Evolutionary conservation across 2,329 filamentous ascomycete species (phyloP).

Genomic region (Seiridium unicorne): DNA sequence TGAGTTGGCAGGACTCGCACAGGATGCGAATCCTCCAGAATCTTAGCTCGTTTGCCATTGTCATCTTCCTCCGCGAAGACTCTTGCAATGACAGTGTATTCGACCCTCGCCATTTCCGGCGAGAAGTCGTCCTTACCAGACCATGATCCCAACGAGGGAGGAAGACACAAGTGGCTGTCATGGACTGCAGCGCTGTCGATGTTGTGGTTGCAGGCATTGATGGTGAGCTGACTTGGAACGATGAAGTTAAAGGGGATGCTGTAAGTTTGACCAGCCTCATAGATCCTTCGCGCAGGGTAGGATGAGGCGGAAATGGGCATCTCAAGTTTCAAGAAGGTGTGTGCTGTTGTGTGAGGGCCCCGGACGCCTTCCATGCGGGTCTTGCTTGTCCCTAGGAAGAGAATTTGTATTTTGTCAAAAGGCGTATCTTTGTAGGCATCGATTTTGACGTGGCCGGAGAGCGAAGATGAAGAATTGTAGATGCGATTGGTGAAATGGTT

Average conservation of each 20-base stretch:
- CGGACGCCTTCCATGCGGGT: conserved; percentile 52
- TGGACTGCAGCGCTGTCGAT: conserved; percentile 42
- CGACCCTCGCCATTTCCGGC: conserved; percentile 52
- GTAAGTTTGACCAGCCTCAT: conserved; percentile 47
- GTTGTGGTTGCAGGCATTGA: conserved; percentile 53
- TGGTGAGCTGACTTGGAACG: conserved; percentile 55
- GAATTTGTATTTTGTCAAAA: conserved; percentile 52
- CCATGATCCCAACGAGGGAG: conserved; percentile 53
- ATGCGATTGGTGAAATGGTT: conserved; percentile 54
- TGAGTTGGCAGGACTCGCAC: conserved; percentile 53
- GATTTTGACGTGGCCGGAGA: conserved; percentile 49
- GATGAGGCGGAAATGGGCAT: conserved; percentile 39
- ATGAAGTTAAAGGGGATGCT: conserved; percentile 59
- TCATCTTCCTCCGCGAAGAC: conserved; percentile 31
- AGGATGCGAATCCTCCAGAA: conserved; percentile 40
- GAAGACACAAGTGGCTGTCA: conserved; percentile 52
- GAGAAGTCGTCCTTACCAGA: conserved; percentile 49
- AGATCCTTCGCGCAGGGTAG: conserved; percentile 46
- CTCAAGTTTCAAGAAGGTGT: conserved; percentile 41
- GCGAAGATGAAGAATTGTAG: conserved; percentile 52
- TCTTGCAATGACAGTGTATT: conserved; percentile 52
- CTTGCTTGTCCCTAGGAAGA: conserved; percentile 49
- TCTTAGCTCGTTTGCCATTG: conserved; percentile 22
- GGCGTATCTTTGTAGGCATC: conserved; percentile 40
- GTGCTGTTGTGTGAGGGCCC: conserved; percentile 44